phyloP scores from a whole-genome alignment of 441 rosid species.

The Pelargonium myrrhifolium region DNA sequence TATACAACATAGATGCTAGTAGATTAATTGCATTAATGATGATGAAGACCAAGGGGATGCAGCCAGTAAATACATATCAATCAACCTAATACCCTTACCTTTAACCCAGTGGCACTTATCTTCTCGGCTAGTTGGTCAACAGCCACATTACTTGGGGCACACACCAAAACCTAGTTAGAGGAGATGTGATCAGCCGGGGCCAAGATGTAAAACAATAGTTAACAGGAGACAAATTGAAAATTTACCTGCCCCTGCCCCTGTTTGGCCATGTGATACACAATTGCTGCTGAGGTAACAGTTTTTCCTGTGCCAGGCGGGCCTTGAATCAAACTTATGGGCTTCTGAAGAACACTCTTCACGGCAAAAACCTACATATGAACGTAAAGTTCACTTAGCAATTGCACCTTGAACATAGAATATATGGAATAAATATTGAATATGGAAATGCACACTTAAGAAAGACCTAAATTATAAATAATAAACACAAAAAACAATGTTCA shows the following conservation, averaged over 20 bases:
- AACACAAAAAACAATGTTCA: background rate
- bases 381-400: conserved; percentile 1
- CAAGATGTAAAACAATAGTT: conserved; percentile 6
- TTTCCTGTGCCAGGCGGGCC: conserved; percentile 99
- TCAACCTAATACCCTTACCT: conserved; percentile 40
- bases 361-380: conserved; percentile 65
- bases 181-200: conserved; percentile 11
- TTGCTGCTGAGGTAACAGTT: conserved; percentile 99
- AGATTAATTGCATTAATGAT: no score
- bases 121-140: conserved; percentile 99
- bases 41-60: no score
- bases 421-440: background rate
- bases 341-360: conserved; percentile 95
- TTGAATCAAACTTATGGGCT: conserved; percentile 95
- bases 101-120: conserved; percentile 95
- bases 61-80: background rate
- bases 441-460: background rate
- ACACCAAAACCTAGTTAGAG: conserved; percentile 53
- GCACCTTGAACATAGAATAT: background rate
- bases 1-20: no score
- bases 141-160: conserved; percentile 99
- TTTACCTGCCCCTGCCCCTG: conserved; percentile 98
- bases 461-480: background rate
- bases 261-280: conserved; percentile 98
- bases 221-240: conserved; percentile 6